Evolutionary conservation across 2,329 filamentous ascomycete species (phyloP), one percentile per base, ranked within the genome.

Genomic region (Fusarium robinianum): DNA sequence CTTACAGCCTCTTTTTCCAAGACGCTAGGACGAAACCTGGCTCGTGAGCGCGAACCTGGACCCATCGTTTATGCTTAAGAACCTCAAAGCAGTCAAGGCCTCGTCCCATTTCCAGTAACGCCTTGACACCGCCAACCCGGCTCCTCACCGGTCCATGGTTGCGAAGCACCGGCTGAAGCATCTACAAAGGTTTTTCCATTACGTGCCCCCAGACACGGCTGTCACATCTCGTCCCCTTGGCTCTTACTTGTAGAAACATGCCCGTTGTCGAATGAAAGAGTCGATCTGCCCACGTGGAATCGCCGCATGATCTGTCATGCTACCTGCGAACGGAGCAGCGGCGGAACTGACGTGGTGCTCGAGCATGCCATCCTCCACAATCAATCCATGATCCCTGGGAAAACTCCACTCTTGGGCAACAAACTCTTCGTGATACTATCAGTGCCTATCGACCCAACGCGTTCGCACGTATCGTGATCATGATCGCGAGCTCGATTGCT

Each of bases 341-440:
- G 24, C 37, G 45, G 30, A 43, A 15, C 24, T 19, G 16, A 36
- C 21, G 24, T 43, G 31, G 30, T 26, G 18, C 25, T 10, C n/a
- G 17, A 30, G 11, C 16, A 51, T 37, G 34, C 32, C 34, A 38
- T 12, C 24, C 22, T 48, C 24, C 16, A 17, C 19, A 24, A 14
- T n/a, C 15, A 24, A 41, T 19, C 29, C 35, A 23, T 54, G 25
- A 26, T 22, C 15, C 25, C 17, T 27, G 27, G 5, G 15, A 5
- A 34, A 32, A 34, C 49, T 48, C 43, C 54, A 53, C 46, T 46
- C 11, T 38, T 41, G 7, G 11, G 17, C 19, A 11, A 38, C 40
- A 48, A 23, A 22, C n/a, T 37, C 37, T 40, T 39, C 22, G n/a
- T n/a, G n/a, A n/a, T n/a, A n/a, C n/a, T 14, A 4, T 10, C 16